Percentiles rank a stretch among this genome's conserved stretches.
Evolutionary conservation across 768 basidiomycete genomes (phyloP).

Genomic region (Lanmaoa pseudosensibilis): DNA sequence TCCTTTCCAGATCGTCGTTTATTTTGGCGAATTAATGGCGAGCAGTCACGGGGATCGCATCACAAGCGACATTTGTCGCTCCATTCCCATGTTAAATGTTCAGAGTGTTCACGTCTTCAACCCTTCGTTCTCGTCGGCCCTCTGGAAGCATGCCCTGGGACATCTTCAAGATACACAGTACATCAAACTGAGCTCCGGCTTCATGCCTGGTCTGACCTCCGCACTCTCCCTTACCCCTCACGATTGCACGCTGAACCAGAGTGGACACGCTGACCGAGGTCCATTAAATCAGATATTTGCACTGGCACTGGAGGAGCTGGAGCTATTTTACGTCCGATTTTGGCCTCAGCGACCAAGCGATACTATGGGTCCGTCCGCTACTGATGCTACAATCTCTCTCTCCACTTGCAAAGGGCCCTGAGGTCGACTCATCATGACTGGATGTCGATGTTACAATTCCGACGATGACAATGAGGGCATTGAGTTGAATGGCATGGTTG

Average conservation of each 20-base stretch:
- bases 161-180: not conserved
- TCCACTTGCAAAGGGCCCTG: too few relatives aligned
- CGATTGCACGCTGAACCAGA: too few relatives aligned
- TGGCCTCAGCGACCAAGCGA: too few relatives aligned
- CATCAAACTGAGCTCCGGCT: not conserved
- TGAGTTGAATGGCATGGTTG: too few relatives aligned
- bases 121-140: not conserved
- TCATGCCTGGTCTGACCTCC: not conserved
- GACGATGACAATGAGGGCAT: too few relatives aligned
- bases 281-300: not conserved
- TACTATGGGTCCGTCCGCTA: too few relatives aligned
- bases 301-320: not conserved
- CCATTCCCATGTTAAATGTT: not conserved
- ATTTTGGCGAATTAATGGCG: too few relatives aligned
- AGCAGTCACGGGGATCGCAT: not conserved
- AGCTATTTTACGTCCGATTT: not conserved
- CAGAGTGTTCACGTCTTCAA: not conserved
- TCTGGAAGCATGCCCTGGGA: slow-evolving; percentile 6
- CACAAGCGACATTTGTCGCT: not conserved
- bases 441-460: too few relatives aligned
- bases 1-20: not conserved
- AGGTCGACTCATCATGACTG: too few relatives aligned
- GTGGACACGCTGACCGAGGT: not conserved
- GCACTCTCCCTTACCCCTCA: not conserved
- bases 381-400: too few relatives aligned